These are phyloP conservation scores for Exophiala calicioides DNA, from an alignment of 2,329 filamentous ascomycete genomes.

Conservation along the genomic window DNA sequence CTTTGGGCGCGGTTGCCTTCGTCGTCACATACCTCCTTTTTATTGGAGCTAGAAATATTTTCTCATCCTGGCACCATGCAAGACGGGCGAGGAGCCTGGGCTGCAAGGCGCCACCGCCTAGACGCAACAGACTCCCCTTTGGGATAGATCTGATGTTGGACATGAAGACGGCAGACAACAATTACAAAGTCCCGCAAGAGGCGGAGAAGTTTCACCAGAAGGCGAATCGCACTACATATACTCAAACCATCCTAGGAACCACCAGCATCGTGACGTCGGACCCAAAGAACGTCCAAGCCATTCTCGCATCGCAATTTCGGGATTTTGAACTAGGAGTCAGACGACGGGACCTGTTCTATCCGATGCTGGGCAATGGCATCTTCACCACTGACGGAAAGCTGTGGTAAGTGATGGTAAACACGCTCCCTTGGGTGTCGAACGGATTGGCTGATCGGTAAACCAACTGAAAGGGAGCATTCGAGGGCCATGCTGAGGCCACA, in stretches of 20 bases:
- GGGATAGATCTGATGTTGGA: neutral
- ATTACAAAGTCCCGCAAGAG: slow-evolving; percentile 2
- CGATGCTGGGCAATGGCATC: slow-evolving; percentile 48
- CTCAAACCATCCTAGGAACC: neutral
- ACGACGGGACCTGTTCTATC: slow-evolving; percentile 63
- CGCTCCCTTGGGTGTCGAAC: neutral
- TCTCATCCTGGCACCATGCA: neutral
- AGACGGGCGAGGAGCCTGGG: neutral
- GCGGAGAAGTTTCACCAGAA: neutral
- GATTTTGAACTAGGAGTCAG: slow-evolving; percentile 81
- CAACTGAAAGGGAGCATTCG: slow-evolving; percentile 63
- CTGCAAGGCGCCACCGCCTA: neutral
- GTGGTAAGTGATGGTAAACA: slow-evolving; percentile 55
- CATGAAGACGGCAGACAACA: neutral
- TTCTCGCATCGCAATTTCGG: slow-evolving; percentile 78
- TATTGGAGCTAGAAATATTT: neutral
- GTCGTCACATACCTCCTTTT: neutral
- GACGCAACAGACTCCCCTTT: neutral
- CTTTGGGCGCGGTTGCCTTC: too few species aligned
- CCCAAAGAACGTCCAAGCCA: slow-evolving; percentile 74
- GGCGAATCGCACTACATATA: neutral
- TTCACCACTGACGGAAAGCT: slow-evolving; percentile 71
- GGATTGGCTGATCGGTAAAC: neutral
- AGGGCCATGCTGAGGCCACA: slow-evolving; percentile 80
- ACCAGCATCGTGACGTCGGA: slow-evolving; percentile 34